Conservation (phyloP, 2,329 filamentous ascomycete species). For the Diaporthe batatas region DNA sequence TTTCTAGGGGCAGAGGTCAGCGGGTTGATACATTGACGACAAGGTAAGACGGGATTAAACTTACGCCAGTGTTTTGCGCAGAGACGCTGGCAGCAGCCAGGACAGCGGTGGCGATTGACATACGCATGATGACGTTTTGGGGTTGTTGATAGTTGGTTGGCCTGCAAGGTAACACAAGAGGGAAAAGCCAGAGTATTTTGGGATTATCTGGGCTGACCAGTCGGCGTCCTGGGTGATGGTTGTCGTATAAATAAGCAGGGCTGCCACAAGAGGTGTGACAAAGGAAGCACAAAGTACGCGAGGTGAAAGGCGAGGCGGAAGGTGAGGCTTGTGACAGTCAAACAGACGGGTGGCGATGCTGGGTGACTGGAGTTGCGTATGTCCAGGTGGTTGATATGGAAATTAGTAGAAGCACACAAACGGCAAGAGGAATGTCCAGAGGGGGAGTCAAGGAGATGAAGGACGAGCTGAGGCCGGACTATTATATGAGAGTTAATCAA, state of each 20-base stretch:
- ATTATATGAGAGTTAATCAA: conserved; percentile 27
- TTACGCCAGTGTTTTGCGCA: conserved; percentile 33
- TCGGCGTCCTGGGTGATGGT: background rate
- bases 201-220: background rate
- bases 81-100: conserved; percentile 29
- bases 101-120: background rate
- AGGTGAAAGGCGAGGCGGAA: no score
- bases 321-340: conserved; percentile 22
- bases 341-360: conserved; percentile 1
- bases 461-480: conserved; percentile 15
- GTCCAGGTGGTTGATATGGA: background rate
- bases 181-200: background rate
- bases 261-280: conserved; percentile 5
- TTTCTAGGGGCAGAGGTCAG: conserved; percentile 22
- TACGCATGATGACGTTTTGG: conserved; percentile 31
- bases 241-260: background rate
- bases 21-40: background rate
- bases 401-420: conserved; percentile 4
- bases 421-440: conserved; percentile 4
- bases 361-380: background rate
- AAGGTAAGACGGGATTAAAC: background rate
- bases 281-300: background rate
- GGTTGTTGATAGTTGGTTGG: background rate
- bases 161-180: background rate
- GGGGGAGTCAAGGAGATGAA: background rate